These are phyloP conservation scores for Ceratobasidium sp. DNA, from an alignment of 1,284 basidiomycete species.

Conservation along the genomic window DNA sequence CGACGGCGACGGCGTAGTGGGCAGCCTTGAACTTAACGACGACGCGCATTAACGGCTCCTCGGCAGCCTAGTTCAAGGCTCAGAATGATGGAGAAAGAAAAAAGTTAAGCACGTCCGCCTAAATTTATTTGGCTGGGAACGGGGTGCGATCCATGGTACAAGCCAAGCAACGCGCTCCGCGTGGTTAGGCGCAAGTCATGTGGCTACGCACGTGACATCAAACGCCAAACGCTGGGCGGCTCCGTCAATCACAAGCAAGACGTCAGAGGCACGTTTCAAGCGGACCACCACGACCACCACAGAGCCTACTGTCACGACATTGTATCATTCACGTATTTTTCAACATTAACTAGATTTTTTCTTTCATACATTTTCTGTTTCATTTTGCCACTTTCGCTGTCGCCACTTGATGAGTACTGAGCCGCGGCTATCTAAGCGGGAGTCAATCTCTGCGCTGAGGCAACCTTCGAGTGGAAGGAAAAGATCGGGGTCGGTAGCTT, in stretches of 20 bases:
- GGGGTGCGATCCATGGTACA: too few species aligned
- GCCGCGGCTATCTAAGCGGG: slow-evolving; percentile 36
- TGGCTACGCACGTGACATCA: slow-evolving; percentile 36
- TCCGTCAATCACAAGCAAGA: slow-evolving; percentile 34
- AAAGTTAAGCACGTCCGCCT: too few species aligned
- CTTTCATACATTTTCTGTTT: slow-evolving; percentile 5
- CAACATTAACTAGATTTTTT: slow-evolving; percentile 16
- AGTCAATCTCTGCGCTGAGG: slow-evolving; percentile 31
- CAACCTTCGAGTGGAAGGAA: slow-evolving; percentile 12
- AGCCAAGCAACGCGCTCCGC: not conserved
- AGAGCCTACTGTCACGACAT: slow-evolving; percentile 7
- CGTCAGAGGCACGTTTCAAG: slow-evolving; percentile 44
- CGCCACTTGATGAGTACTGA: slow-evolving; percentile 39
- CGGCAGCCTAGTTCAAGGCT: too few species aligned
- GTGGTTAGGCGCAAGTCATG: not conserved
- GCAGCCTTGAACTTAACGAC: too few species aligned
- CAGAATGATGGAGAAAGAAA: too few species aligned
- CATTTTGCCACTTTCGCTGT: not conserved
- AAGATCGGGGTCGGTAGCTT: slow-evolving; percentile 26
- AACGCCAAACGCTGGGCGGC: slow-evolving; percentile 37
- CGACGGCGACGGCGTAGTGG: too few species aligned
- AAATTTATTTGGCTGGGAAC: too few species aligned
- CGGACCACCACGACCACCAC: slow-evolving; percentile 14
- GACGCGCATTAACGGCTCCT: too few species aligned
- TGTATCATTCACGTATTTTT: not conserved